phyloP scores from a whole-genome alignment of 106 monocot genomes.

The Apostasia shenzhenica region DNA sequence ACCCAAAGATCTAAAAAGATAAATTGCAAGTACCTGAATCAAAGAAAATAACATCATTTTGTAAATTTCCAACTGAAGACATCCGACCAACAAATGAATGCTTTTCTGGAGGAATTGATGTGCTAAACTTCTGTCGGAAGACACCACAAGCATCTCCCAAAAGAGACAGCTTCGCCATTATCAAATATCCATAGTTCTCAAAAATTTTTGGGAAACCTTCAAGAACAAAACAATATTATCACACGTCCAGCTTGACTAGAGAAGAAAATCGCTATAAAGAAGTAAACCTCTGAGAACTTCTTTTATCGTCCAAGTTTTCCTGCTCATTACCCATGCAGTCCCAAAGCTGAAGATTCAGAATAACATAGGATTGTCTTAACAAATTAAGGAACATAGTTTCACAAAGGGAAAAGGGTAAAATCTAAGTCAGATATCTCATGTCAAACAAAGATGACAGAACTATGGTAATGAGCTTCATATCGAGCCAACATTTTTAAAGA shows the following conservation, averaged over 20 bases:
- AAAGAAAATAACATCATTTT: constrained; percentile 35
- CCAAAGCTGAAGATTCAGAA: constrained; percentile 49
- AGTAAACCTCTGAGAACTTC: constrained; percentile 50
- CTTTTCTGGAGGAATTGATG: constrained; percentile 12
- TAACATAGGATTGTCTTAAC: not conserved
- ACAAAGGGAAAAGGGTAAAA: no score
- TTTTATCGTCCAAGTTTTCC: constrained; percentile 44
- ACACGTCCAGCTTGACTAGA: not conserved
- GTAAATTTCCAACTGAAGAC: constrained; percentile 57
- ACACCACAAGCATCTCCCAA: constrained; percentile 23
- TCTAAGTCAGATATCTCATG: no score
- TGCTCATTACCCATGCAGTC: constrained; percentile 57
- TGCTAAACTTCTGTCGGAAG: constrained; percentile 6
- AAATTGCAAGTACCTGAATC: constrained; percentile 46
- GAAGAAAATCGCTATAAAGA: constrained; percentile 7
- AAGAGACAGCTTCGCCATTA: constrained; percentile 36
- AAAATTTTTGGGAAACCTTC: constrained; percentile 46
- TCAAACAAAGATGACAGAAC: no score
- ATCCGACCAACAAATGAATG: constrained; percentile 37
- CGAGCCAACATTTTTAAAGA: no score
- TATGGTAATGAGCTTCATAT: no score
- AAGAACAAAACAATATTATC: constrained; percentile 4
- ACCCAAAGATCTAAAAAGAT: not conserved
- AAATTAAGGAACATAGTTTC: no score
- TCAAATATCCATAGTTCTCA: constrained; percentile 33